phyloP scores from a whole-genome alignment of 1,284 basidiomycete genomes.

The Ustilago curta region DNA sequence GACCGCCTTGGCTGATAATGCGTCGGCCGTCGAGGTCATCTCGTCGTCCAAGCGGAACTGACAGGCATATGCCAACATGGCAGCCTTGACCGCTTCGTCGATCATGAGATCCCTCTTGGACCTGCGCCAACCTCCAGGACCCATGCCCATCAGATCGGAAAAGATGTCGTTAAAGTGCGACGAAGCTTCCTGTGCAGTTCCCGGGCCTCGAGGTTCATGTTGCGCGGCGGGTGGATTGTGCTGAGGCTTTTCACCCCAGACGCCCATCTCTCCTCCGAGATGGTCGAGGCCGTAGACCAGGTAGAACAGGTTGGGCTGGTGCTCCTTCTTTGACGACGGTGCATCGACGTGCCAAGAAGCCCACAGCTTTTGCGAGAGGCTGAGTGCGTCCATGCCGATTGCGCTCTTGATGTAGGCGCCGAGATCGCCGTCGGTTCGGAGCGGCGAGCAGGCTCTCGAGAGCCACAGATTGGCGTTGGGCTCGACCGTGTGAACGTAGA shows the following conservation, averaged over 20 bases:
- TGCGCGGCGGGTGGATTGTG: neutral
- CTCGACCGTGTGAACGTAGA: constrained; percentile 53
- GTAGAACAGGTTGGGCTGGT: constrained; percentile 54
- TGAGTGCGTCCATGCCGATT: constrained; percentile 42
- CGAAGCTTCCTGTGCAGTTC: constrained; percentile 32
- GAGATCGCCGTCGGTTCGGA: constrained; percentile 47
- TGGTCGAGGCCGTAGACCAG: constrained; percentile 54
- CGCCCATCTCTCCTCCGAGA: constrained; percentile 51
- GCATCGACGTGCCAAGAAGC: constrained; percentile 53
- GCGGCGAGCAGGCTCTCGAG: constrained; percentile 46
- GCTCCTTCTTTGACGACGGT: constrained; percentile 32
- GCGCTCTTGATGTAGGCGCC: constrained; percentile 51
- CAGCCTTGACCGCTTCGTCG: constrained; percentile 53
- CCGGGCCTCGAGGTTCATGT: constrained; percentile 4
- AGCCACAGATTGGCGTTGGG: constrained; percentile 53
- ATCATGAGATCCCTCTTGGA: constrained; percentile 49
- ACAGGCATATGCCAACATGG: constrained; percentile 54
- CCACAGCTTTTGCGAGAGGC: constrained; percentile 46
- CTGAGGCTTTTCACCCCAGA: constrained; percentile 50
- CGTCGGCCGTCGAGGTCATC: constrained; percentile 38
- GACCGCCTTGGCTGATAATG: constrained; percentile 23
- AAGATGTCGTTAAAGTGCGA: constrained; percentile 34
- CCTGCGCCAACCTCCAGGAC: constrained; percentile 42
- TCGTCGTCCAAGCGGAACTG: constrained; percentile 51
- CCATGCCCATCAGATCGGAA: constrained; percentile 36